Conservation (phyloP, 1,284 basidiomycete species). For the Ceratobasidium sp. region DNA sequence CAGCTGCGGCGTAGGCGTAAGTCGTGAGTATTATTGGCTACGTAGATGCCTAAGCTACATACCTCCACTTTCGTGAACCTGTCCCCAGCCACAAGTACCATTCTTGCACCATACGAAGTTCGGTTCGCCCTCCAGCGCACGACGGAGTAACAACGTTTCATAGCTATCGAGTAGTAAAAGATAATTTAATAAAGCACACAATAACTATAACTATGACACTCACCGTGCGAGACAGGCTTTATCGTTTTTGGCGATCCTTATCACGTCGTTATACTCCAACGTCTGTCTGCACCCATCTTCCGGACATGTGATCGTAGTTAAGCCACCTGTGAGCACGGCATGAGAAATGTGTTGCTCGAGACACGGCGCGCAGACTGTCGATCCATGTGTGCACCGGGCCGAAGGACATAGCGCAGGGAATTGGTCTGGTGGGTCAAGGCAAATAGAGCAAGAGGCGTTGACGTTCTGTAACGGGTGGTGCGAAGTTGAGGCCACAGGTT, state of each 20-base stretch:
- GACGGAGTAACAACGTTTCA: constrained; percentile 33
- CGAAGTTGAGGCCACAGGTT: no score
- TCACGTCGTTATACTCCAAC: neutral
- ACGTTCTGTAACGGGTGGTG: no score
- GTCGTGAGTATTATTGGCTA: neutral
- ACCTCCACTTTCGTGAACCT: constrained; percentile 28
- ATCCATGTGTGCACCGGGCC: neutral
- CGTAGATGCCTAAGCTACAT: neutral
- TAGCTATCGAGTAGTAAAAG: neutral
- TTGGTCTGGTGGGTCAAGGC: neutral
- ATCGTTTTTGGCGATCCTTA: neutral
- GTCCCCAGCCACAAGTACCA: constrained; percentile 10
- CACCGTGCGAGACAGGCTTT: neutral
- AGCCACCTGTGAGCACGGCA: neutral
- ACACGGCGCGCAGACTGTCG: neutral
- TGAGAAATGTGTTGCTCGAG: constrained; percentile 4
- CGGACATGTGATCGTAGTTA: neutral
- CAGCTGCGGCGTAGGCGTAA: neutral
- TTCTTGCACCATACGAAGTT: constrained; percentile 34
- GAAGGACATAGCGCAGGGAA: neutral
- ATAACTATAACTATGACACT: neutral
- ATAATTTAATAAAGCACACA: neutral
- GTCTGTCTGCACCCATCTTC: neutral
- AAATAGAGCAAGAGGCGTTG: neutral
- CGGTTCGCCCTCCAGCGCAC: neutral